phyloP scores from a whole-genome alignment of 2,329 filamentous ascomycete species.

The Zelopaecilomyces penicillatus region DNA sequence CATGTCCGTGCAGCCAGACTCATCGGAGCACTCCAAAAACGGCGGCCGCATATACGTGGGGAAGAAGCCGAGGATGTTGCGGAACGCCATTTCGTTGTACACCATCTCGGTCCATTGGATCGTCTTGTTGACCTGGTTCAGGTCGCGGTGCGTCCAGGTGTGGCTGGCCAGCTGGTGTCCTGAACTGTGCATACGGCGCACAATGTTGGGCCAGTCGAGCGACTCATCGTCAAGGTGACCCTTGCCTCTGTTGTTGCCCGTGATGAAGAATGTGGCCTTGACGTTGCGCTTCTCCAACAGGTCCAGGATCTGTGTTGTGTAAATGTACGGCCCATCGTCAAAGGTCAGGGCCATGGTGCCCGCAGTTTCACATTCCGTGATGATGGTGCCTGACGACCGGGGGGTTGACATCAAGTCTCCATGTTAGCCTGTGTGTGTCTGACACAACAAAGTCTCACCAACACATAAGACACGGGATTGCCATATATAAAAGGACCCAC shows the following conservation, averaged over 20 bases:
- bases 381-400: conserved; percentile 19
- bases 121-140: conserved; percentile 27
- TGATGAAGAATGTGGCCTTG: conserved; percentile 35
- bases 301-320: conserved; percentile 34
- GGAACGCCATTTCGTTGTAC: conserved; percentile 36
- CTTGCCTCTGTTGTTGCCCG: conserved; percentile 33
- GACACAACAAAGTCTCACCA: conserved; percentile 1
- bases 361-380: conserved; percentile 27
- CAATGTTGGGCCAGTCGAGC: conserved; percentile 25
- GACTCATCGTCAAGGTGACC: conserved; percentile 30
- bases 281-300: conserved; percentile 21
- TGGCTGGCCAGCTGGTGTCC: conserved; percentile 41
- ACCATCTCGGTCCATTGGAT: conserved; percentile 31
- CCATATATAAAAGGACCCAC: conserved; percentile 15
- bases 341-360: conserved; percentile 36
- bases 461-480: not conserved
- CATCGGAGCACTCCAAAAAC: conserved; percentile 33
- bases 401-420: not conserved
- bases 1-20: conserved; percentile 30
- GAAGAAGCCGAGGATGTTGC: conserved; percentile 32
- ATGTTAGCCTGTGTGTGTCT: not conserved
- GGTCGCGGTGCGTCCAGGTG: conserved; percentile 38
- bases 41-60: conserved; percentile 38
- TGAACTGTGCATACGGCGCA: conserved; percentile 31
- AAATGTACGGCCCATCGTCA: conserved; percentile 38